phyloP scores from a whole-genome alignment of 2,329 filamentous ascomycete genomes.

The Thelonectria blattea region DNA sequence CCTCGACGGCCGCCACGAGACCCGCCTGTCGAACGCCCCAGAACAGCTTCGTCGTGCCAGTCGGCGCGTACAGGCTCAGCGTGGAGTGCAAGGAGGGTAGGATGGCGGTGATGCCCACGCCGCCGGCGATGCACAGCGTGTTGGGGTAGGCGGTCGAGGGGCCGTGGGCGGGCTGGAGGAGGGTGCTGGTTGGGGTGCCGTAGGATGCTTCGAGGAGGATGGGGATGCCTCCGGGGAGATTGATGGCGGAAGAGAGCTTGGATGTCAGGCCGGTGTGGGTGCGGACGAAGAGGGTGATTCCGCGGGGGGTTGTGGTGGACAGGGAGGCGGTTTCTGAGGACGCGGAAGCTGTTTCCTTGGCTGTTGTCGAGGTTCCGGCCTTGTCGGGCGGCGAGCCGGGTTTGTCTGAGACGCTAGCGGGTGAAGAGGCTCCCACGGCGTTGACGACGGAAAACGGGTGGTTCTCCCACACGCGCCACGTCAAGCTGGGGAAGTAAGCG shows the following conservation, averaged over 20 bases:
- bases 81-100: background rate
- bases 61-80: slow-evolving; percentile 1
- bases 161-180: background rate
- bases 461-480: slow-evolving; percentile 40
- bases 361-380: background rate
- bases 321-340: background rate
- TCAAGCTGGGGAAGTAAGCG: slow-evolving; percentile 37
- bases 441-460: slow-evolving; percentile 39
- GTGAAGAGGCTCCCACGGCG: background rate
- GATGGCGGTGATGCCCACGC: slow-evolving; percentile 10
- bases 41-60: slow-evolving; percentile 4
- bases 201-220: slow-evolving; percentile 13
- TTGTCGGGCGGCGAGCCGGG: background rate
- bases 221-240: background rate
- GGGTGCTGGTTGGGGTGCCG: background rate
- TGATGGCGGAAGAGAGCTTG: background rate
- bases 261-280: background rate
- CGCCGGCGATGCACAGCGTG: slow-evolving; percentile 13
- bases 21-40: slow-evolving; percentile 1
- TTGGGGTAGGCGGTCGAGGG: slow-evolving; percentile 1
- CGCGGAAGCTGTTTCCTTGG: background rate
- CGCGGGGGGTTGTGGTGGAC: background rate
- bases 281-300: slow-evolving; percentile 1
- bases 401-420: background rate
- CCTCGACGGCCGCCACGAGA: slow-evolving; percentile 3